Evolutionary conservation across 1,139 yeast genomes (phyloP).

Genomic region (Pichia sorboxylosa): DNA sequence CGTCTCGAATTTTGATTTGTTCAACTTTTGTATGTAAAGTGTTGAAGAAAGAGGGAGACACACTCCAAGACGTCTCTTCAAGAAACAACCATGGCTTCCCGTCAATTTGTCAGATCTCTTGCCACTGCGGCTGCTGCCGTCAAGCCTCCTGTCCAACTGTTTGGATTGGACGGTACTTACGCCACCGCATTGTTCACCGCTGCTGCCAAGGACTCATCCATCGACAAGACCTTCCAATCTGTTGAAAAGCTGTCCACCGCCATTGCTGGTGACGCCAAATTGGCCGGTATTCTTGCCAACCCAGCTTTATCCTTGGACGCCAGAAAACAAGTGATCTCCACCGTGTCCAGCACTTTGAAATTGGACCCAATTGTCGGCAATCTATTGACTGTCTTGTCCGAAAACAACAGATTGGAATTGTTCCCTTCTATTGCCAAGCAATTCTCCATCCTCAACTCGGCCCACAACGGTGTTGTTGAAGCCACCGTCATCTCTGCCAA

Average conservation of each 20-base stretch:
- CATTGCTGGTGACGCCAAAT: slow-evolving; percentile 52
- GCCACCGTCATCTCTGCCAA: slow-evolving; percentile 86
- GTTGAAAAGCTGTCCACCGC: slow-evolving; percentile 48
- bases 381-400: slow-evolving; percentile 77
- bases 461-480: slow-evolving; percentile 84
- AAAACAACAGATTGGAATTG: slow-evolving; percentile 82
- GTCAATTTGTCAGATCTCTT: slow-evolving; percentile 61
- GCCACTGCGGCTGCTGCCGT: slow-evolving; percentile 36
- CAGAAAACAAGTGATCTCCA: slow-evolving; percentile 58
- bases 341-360: slow-evolving; percentile 43
- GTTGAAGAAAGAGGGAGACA: too few species aligned
- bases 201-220: slow-evolving; percentile 69
- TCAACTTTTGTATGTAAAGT: too few species aligned
- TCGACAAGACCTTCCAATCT: slow-evolving; percentile 62
- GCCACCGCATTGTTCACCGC: slow-evolving; percentile 94
- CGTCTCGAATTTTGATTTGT: too few species aligned
- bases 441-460: slow-evolving; percentile 72
- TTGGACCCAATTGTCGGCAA: slow-evolving; percentile 70
- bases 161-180: slow-evolving; percentile 93
- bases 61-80: too few species aligned
- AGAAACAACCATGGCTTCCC: slow-evolving; percentile 44
- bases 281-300: slow-evolving; percentile 53
- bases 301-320: slow-evolving; percentile 76
- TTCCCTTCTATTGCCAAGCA: slow-evolving; percentile 57
- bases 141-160: slow-evolving; percentile 88